A percentile compares a stretch with the other conserved stretches of the same genome.
phyloP scores from a whole-genome alignment of 805 yeast genomes.

The Cyberlindnera galapagoensis region DNA sequence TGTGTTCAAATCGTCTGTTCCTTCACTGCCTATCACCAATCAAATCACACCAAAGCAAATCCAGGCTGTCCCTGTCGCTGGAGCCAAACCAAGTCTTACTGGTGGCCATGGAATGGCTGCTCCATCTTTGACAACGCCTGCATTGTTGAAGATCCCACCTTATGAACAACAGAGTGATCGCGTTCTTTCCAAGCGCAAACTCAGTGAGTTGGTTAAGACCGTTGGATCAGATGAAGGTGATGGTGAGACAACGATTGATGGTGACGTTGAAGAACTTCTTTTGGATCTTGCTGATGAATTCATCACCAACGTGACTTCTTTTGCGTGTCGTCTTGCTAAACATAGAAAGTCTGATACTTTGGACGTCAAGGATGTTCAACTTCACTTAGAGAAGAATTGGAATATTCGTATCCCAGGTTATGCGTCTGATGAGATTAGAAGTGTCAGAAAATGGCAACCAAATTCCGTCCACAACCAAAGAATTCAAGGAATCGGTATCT shows the following conservation, averaged over 20 bases:
- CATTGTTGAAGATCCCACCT: slow-evolving; percentile 65
- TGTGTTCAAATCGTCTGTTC: slow-evolving; percentile 38
- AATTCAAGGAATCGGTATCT: slow-evolving; percentile 55
- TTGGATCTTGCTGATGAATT: slow-evolving; percentile 95
- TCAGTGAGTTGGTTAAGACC: slow-evolving; percentile 78
- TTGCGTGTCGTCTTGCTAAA: slow-evolving; percentile 92
- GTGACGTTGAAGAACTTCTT: slow-evolving; percentile 88
- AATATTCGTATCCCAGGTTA: slow-evolving; percentile 92
- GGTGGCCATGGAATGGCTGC: slow-evolving; percentile 76
- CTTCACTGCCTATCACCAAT: slow-evolving; percentile 67
- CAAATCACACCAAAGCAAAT: slow-evolving; percentile 62
- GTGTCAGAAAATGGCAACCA: slow-evolving; percentile 67
- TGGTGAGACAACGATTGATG: slow-evolving; percentile 84
- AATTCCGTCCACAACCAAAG: slow-evolving; percentile 57
- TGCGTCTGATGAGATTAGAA: slow-evolving; percentile 83
- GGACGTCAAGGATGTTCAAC: slow-evolving; percentile 84
- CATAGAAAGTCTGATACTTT: slow-evolving; percentile 84
- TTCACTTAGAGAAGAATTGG: slow-evolving; percentile 91
- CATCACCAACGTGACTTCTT: slow-evolving; percentile 81
- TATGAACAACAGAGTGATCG: slow-evolving; percentile 79
- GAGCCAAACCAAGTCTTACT: slow-evolving; percentile 73
- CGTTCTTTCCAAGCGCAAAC: slow-evolving; percentile 81
- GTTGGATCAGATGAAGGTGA: slow-evolving; percentile 87
- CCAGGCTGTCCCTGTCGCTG: slow-evolving; percentile 56
- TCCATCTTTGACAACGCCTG: slow-evolving; percentile 72